Base-by-base conservation (phyloP, 108 stramenopile species). In the Bacterosira constricta region DNA sequence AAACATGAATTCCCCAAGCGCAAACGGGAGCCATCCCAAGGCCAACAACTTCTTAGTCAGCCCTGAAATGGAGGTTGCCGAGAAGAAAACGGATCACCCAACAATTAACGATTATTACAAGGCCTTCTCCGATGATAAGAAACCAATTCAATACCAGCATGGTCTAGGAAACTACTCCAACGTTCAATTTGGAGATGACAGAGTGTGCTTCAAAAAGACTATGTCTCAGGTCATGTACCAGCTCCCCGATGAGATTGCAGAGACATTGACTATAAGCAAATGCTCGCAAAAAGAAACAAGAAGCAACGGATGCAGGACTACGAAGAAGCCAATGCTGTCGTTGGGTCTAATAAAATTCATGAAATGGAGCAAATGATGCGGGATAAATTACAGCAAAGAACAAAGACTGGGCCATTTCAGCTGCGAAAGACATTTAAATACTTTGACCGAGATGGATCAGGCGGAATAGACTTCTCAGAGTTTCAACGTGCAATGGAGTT, bases 321-420 rank as follows among this genome's bases (percentile, higher is more conserved):
- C 45, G 71, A 82, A 41, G 86, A 87, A 61, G 86, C 86, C 4
- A 74, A 77, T 49, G 69, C 57, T 46, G 75, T 85, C n/a, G 86
- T 87, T 36, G 86, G 86, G 13, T 53, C 47, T 15, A 32, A 69
- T n/a, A 85, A 85, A 53, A 87, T 87, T 39, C 47, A 71, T 56
- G 83, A 85, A 58, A 83, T 87, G 83, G 86, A 87, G 45, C 81
- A 85, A 62, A 85, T 85, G 81, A 87, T 87, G 86, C 67, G 84
- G 45, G 86, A 87, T 66, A 87, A 87, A 38, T 62, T 87, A 41
- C 84, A 79, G 42, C 86, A 87, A 41, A 62, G 86, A 49, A 85
- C 86, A 30, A 79, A 86, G 53, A 79, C 86, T 12, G 83, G 83
- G 17, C 86, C 86, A 0, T 87, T 87, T 65, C 86, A 87, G 67